phyloP scores from a whole-genome alignment of 805 yeast genomes.

The Cyberlindnera misumaiensis region DNA sequence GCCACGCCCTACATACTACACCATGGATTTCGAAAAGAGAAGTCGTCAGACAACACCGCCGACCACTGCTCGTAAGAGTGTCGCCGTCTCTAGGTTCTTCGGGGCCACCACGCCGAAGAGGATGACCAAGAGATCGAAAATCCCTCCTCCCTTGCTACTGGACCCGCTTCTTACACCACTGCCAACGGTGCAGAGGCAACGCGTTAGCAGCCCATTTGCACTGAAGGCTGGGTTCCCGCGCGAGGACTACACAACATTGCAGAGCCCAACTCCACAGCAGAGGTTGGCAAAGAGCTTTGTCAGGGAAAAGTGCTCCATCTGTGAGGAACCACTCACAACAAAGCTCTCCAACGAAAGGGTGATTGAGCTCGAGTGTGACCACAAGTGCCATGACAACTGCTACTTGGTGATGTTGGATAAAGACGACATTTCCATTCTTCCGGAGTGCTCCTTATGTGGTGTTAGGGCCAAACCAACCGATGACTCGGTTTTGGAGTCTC shows the following conservation, averaged over 20 bases:
- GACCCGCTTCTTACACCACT: slow-evolving; percentile 18
- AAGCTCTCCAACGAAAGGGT: slow-evolving; percentile 37
- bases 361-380: slow-evolving; percentile 36
- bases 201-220: not conserved
- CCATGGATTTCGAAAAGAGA: slow-evolving; percentile 7
- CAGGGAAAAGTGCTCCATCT: slow-evolving; percentile 33
- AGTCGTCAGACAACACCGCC: slow-evolving; percentile 3
- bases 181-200: slow-evolving; percentile 8
- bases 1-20: too few species aligned
- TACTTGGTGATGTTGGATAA: slow-evolving; percentile 26
- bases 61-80: too few species aligned
- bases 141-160: slow-evolving; percentile 19
- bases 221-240: not conserved
- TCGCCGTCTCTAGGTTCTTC: slow-evolving; percentile 1
- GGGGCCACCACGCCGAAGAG: slow-evolving; percentile 9
- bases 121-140: slow-evolving; percentile 16
- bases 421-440: slow-evolving; percentile 13
- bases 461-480: slow-evolving; percentile 22
- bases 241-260: too few species aligned
- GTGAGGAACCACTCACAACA: slow-evolving; percentile 35
- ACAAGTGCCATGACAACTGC: slow-evolving; percentile 39
- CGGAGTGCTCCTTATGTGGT: slow-evolving; percentile 25
- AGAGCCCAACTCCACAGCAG: slow-evolving; percentile 1
- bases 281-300: slow-evolving; percentile 11
- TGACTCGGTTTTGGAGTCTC: slow-evolving; percentile 22